Conservation (phyloP, 148 eudicot genomes). For the Nepenthes gracilis region DNA sequence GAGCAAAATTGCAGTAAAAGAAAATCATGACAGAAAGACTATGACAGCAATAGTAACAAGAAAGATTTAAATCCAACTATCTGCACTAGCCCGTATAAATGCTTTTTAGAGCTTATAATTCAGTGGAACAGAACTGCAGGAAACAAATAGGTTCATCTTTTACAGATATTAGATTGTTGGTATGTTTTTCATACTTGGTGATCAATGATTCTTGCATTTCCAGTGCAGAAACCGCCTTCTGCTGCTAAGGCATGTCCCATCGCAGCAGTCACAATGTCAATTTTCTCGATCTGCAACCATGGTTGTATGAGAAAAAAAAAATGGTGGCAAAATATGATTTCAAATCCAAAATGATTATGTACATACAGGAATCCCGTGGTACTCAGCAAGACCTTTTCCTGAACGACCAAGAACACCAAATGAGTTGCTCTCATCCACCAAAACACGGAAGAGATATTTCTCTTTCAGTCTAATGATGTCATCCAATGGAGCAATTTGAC, state of each 20-base stretch:
- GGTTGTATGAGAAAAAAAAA: neutral
- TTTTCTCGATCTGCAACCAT: slow-evolving; percentile 55
- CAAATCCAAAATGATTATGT: slow-evolving; percentile 2
- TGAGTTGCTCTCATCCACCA: slow-evolving; percentile 93
- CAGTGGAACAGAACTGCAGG: no score
- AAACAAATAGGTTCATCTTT: neutral
- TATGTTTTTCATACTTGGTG: slow-evolving; percentile 56
- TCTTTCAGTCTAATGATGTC: slow-evolving; percentile 84
- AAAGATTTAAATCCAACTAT: no score
- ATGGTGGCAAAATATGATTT: neutral
- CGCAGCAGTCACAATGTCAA: slow-evolving; percentile 93
- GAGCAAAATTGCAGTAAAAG: no score
- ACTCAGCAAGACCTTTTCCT: slow-evolving; percentile 92
- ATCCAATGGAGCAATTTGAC: slow-evolving; percentile 87
- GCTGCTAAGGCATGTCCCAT: slow-evolving; percentile 97
- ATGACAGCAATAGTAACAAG: no score
- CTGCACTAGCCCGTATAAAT: no score
- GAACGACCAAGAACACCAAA: slow-evolving; percentile 81
- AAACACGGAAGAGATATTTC: slow-evolving; percentile 69
- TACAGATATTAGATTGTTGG: neutral
- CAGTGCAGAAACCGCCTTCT: slow-evolving; percentile 97
- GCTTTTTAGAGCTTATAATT: no score
- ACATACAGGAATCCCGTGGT: slow-evolving; percentile 70
- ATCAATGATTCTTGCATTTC: slow-evolving; percentile 78
- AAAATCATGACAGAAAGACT: no score